A percentile compares a stretch with the other conserved stretches of the same genome.
Conservation (phyloP, 2,329 filamentous ascomycete species). For the Colletotrichum sp. region DNA sequence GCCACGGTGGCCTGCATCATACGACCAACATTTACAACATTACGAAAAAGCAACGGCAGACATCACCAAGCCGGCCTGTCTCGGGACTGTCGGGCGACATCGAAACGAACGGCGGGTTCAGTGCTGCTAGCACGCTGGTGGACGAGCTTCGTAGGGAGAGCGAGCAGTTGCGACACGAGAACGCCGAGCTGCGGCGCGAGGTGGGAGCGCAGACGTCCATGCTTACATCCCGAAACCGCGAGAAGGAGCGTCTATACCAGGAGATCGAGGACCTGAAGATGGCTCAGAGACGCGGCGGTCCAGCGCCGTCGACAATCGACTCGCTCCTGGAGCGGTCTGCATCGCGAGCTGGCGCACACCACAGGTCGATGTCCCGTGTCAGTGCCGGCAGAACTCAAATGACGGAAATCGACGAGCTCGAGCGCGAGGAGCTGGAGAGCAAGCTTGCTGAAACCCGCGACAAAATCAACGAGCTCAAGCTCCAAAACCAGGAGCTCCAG, state of each 20-base stretch:
- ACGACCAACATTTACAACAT: conserved; percentile 73
- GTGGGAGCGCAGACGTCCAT: conserved; percentile 96
- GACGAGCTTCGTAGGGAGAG: conserved; percentile 75
- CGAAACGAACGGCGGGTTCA: conserved; percentile 58
- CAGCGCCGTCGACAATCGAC: conserved; percentile 73
- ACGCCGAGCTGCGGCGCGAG: conserved; percentile 88
- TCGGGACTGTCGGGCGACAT: conserved; percentile 55
- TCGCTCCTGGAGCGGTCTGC: conserved; percentile 95
- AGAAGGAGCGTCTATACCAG: conserved; percentile 93
- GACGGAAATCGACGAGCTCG: conserved; percentile 67
- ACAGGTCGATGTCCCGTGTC: conserved; percentile 75
- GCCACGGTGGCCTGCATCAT: conserved; percentile 50
- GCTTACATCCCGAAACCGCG: conserved; percentile 93
- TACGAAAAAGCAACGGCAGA: conserved; percentile 56
- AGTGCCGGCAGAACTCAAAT: conserved; percentile 73
- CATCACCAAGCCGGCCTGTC: conserved; percentile 54
- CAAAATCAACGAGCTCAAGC: conserved; percentile 81
- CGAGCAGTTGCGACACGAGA: conserved; percentile 86
- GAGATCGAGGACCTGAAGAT: conserved; percentile 98
- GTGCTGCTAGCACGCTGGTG: conserved; percentile 69
- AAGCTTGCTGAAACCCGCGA: conserved; percentile 85
- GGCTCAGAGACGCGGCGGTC: conserved; percentile 74
- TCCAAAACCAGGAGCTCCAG: conserved; percentile 89
- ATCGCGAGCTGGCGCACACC: conserved; percentile 74
- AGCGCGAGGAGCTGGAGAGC: conserved; percentile 85